Evolutionary conservation across 805 yeast genomes (phyloP).

Genomic region (Candida incommunis): DNA sequence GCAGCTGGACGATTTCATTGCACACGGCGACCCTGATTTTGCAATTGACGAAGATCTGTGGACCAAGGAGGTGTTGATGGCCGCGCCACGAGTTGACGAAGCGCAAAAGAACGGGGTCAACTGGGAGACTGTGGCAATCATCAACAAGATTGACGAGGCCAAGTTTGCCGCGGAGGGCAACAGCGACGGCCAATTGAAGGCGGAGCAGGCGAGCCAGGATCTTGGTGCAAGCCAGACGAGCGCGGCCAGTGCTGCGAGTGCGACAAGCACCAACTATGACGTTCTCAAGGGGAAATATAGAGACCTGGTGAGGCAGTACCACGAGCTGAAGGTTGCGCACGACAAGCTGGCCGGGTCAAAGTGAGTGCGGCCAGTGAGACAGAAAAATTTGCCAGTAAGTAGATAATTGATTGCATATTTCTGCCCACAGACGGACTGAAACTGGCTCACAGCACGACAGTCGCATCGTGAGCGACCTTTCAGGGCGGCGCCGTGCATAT

Average conservation of each 20-base stretch:
- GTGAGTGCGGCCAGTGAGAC: not conserved
- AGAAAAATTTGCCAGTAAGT: not conserved
- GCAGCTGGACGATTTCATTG: constrained; percentile 34
- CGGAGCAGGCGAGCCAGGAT: too few species aligned
- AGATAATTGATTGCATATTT: not conserved
- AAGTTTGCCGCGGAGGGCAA: not conserved
- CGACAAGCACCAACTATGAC: constrained; percentile 4
- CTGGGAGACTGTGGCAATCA: constrained; percentile 7
- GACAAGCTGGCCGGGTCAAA: not conserved
- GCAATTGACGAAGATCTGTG: constrained; percentile 36
- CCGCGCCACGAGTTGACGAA: constrained; percentile 44
- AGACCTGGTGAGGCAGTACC: constrained; percentile 2
- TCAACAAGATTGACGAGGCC: not conserved
- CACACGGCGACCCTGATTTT: constrained; percentile 63
- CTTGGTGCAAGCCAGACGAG: too few species aligned
- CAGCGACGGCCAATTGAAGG: too few species aligned
- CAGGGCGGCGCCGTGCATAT: too few species aligned
- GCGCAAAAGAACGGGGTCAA: constrained; percentile 17
- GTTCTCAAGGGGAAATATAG: constrained; percentile 9
- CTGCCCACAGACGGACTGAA: too few species aligned
- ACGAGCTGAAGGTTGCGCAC: not conserved
- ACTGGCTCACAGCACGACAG: too few species aligned
- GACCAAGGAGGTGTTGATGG: constrained; percentile 32
- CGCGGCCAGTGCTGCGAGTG: too few species aligned
- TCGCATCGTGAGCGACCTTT: too few species aligned